Conservation (phyloP, 1,284 basidiomycete species). For the Microbotryum intermedium region DNA sequence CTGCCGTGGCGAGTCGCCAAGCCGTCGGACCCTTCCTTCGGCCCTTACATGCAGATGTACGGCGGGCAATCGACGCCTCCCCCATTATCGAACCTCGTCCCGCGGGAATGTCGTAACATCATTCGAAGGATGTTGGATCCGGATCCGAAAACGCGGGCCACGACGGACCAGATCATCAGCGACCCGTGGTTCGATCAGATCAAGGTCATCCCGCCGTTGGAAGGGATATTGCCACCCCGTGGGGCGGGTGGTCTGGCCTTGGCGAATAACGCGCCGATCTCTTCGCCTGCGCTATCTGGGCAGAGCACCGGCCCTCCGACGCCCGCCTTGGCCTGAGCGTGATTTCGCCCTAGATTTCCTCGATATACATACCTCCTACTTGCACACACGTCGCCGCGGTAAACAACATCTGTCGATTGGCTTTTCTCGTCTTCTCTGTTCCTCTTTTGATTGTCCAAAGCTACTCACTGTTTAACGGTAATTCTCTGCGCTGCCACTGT, state of each 20-base stretch:
- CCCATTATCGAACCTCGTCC: conserved; percentile 71
- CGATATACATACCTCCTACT: no score
- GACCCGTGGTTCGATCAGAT: conserved; percentile 75
- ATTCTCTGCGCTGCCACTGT: no score
- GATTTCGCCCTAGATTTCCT: no score
- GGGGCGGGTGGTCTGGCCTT: neutral
- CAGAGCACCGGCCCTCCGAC: no score
- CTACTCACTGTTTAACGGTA: no score
- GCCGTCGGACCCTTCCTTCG: conserved; percentile 69
- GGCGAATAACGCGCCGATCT: no score
- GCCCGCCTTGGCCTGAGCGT: no score
- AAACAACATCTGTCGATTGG: no score
- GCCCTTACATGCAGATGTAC: conserved; percentile 67
- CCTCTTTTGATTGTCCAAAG: no score
- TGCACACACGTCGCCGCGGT: no score
- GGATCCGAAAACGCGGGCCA: conserved; percentile 67
- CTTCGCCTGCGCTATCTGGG: no score
- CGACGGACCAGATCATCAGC: conserved; percentile 74
- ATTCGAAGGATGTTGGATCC: conserved; percentile 95
- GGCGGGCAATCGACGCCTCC: conserved; percentile 40
- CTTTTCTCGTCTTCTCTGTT: no score
- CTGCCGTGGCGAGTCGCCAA: conserved; percentile 96
- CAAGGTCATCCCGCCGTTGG: conserved; percentile 41
- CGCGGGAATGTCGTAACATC: conserved; percentile 72
- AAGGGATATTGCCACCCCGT: conserved; percentile 5